A percentile compares a stretch with the other conserved stretches of the same genome.
Evolutionary conservation across 208 protist species (phyloP).

Genomic region (Wallacemonas sp.): DNA sequence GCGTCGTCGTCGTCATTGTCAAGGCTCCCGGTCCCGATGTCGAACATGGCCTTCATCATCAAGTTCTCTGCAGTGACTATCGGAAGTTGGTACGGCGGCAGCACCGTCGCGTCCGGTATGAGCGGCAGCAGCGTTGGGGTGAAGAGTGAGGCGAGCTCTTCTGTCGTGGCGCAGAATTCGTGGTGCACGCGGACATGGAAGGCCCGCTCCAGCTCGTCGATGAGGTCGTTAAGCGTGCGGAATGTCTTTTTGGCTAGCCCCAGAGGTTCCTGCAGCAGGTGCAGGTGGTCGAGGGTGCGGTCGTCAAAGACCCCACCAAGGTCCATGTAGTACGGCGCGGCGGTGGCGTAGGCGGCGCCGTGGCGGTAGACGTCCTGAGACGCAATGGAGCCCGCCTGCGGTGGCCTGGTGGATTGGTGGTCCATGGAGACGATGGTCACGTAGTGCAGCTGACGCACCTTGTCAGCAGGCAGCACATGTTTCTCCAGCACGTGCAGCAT

Average conservation of each 20-base stretch:
- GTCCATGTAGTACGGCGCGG: slow-evolving; percentile 79
- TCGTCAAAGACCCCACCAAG: slow-evolving; percentile 72
- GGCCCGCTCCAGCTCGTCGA: slow-evolving; percentile 55
- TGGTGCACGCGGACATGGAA: slow-evolving; percentile 68
- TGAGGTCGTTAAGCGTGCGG: slow-evolving; percentile 72
- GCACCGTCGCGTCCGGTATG: slow-evolving; percentile 75
- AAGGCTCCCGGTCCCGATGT: slow-evolving; percentile 10
- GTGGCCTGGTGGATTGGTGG: slow-evolving; percentile 20
- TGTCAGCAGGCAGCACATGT: slow-evolving; percentile 59
- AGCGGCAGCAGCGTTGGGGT: slow-evolving; percentile 82
- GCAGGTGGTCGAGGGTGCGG: slow-evolving; percentile 63
- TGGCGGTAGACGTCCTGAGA: slow-evolving; percentile 2
- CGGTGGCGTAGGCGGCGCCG: slow-evolving; percentile 1
- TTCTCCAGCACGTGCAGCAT: slow-evolving; percentile 68
- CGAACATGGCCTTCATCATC: slow-evolving; percentile 61
- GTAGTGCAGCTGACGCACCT: slow-evolving; percentile 64
- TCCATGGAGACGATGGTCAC: slow-evolving; percentile 77
- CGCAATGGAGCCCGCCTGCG: slow-evolving; percentile 7
- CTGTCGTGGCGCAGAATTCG: slow-evolving; percentile 60
- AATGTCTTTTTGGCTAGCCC: slow-evolving; percentile 54
- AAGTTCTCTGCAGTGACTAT: slow-evolving; percentile 65
- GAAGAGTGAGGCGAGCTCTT: slow-evolving; percentile 75
- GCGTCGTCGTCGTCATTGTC: slow-evolving; percentile 31
- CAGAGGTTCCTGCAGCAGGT: slow-evolving; percentile 51
- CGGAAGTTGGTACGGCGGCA: slow-evolving; percentile 63